Percentiles rank a stretch among this genome's conserved stretches.
Conservation (phyloP, 176 grass and related monocot species). For the Oryza rufipogon region DNA sequence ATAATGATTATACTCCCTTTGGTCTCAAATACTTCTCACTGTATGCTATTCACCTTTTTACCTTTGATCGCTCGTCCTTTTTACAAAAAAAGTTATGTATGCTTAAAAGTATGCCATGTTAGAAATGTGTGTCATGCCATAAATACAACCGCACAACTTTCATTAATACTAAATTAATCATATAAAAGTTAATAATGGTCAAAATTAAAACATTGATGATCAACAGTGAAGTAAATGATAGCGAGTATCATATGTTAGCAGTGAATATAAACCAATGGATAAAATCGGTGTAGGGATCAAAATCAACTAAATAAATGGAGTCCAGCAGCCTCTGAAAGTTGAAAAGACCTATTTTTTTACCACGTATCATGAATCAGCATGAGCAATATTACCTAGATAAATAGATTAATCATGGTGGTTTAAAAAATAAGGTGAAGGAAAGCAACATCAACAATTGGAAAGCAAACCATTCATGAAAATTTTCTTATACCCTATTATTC, state of each 20-base stretch:
- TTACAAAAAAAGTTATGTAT: too few relatives aligned
- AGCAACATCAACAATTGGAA: background rate
- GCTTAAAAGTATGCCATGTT: too few relatives aligned
- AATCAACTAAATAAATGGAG: background rate
- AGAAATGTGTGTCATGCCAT: too few relatives aligned
- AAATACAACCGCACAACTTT: too few relatives aligned
- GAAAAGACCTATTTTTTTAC: background rate
- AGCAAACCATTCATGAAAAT: background rate
- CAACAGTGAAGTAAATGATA: too few relatives aligned
- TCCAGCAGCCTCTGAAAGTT: background rate
- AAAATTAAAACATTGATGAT: too few relatives aligned
- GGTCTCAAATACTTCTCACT: too few relatives aligned
- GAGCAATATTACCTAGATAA: background rate
- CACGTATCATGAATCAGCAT: background rate
- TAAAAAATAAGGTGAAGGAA: constrained; percentile 10
- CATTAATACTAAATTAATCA: too few relatives aligned
- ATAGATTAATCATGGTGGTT: background rate
- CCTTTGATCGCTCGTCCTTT: too few relatives aligned
- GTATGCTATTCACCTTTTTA: too few relatives aligned
- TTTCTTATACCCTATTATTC: background rate
- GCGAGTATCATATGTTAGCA: background rate
- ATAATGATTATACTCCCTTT: background rate
- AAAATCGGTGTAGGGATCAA: background rate
- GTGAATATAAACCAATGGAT: background rate
- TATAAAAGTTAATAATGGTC: too few relatives aligned